Evolutionary conservation across 2,329 filamentous ascomycete species (phyloP), one percentile per base, ranked within the genome.

Genomic region (Lasiodiplodia gonubiensis): DNA sequence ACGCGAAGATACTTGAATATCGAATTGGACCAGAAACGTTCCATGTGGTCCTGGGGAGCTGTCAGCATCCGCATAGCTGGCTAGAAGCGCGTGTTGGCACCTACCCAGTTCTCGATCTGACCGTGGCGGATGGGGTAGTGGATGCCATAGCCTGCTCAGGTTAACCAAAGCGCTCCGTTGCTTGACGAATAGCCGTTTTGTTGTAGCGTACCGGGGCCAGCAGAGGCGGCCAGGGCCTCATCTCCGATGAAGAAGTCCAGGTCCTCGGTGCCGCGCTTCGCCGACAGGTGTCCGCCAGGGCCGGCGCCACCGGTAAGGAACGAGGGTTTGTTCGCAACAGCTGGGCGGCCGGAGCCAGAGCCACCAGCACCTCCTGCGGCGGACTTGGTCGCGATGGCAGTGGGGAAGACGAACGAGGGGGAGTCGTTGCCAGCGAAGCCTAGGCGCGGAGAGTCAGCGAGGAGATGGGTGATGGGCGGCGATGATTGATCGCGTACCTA

Each of bases 1-100:
- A 99, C 95, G 74, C 95, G 89, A 64, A 99, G 87, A 78, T 99
- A 99, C 81, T 99, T 99, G 88, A 99, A 99, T 83, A 99, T 99
- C 70, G 95, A 99, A 84, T 98, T 98, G 72, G 96, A 98, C 95
- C 95, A 99, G 84, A 98, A 99, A 70, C 95, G 90, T 81, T 99
- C 95, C 95, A 99, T 99, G 76, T 97, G 92, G 82, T 99, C 95
- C 92, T 95, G 66, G 70, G 35, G 3, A 39, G 8, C 21, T n/a
- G 33, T 66, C 16, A 66, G 61, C 33, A 54, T 46, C 18, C 48
- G 67, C 76, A 57, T 10, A 21, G 75, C 71, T 59, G 69, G 21
- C 16, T 5, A 25, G 18, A 18, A 42, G 12, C 10, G 27, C 12
- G 48, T 27, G 18, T 6, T 25, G 37, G 8, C 51, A 14, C 87